Conservation (phyloP, 1,284 basidiomycete genomes). For the Erythrobasidium hasegawianum region DNA sequence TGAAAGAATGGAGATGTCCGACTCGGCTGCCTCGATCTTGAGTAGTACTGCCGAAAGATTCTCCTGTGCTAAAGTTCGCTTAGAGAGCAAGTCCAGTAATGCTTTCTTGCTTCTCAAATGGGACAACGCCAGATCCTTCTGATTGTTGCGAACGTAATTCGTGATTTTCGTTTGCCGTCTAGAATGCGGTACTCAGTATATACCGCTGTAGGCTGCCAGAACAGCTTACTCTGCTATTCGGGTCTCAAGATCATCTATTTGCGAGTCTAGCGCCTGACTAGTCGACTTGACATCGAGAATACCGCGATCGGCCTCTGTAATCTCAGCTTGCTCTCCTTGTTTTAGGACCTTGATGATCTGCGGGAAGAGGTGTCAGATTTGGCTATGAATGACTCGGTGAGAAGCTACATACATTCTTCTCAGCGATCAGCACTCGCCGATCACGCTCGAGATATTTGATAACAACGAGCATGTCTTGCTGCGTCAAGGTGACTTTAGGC, state of each 20-base stretch:
- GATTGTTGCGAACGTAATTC: constrained; percentile 62
- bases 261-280: constrained; percentile 61
- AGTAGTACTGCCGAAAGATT: constrained; percentile 72
- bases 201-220: neutral
- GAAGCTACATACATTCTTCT: constrained; percentile 58
- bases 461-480: constrained; percentile 65
- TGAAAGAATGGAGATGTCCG: constrained; percentile 82
- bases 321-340: constrained; percentile 52
- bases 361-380: constrained; percentile 16
- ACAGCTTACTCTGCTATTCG: constrained; percentile 63
- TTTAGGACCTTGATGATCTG: constrained; percentile 47
- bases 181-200: constrained; percentile 13
- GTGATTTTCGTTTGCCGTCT: constrained; percentile 67
- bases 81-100: constrained; percentile 69
- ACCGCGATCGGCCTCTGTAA: constrained; percentile 66
- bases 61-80: constrained; percentile 68
- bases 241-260: constrained; percentile 62
- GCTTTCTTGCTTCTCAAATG: constrained; percentile 74
- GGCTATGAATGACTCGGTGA: neutral
- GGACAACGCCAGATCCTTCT: constrained; percentile 67
- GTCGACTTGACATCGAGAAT: constrained; percentile 70
- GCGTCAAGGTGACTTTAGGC: constrained; percentile 54
- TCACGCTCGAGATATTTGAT: constrained; percentile 77
- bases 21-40: constrained; percentile 79
- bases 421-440: constrained; percentile 59